Base-by-base conservation (phyloP, 768 basidiomycete species). In the Dioszegia aurantiaca region DNA sequence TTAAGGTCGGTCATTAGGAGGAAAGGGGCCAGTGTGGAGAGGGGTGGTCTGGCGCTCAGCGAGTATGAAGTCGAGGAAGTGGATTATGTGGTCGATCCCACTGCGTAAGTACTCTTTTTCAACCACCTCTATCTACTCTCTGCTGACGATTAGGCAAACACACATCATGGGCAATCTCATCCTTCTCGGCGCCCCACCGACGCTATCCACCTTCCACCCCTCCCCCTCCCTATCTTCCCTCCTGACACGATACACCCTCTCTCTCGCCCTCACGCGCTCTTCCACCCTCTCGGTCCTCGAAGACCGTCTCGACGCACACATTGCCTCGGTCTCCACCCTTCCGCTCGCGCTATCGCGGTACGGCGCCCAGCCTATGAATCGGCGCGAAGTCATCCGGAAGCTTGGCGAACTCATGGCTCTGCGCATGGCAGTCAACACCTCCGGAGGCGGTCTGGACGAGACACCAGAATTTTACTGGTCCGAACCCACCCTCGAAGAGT, bases 81-180 rank as follows among this genome's bases (percentile, higher is more conserved):
- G 48, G 92, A 95, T 72, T 94, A 92, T 76, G 89, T 92, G 12
- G 85, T 87, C 26, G 92, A 95, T 77, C 88, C 89, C 36, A 86
- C 80, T 53, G 90, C 93, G 91, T 94, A 78, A 72, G 84, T 43
- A 16, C 19, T 17, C 17, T 31, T 2, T 27, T 26, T 37, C 36
- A 30, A 9, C 37, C 14, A 3, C 16, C 17, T 19, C 19, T 11
- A 42, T 16, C 8, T 8, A 21, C 8, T 6, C 33, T 8, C 5
- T 8, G 55, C 55, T 44, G 33, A 56, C 39, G 57, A 21, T 28
- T 59, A 94, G 91, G 76, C 80, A 83, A 67, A 94, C 92, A 0
- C 85, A 90, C 27, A 80, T 95, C 53, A 89, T 92, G 70, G 92
- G 92, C 30, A 91, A 95, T 70, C 77, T 95, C 60, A 92, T 94